Evolutionary conservation across 495 filamentous ascomycete genomes (phyloP).

Genomic region (Penicillium angulare): DNA sequence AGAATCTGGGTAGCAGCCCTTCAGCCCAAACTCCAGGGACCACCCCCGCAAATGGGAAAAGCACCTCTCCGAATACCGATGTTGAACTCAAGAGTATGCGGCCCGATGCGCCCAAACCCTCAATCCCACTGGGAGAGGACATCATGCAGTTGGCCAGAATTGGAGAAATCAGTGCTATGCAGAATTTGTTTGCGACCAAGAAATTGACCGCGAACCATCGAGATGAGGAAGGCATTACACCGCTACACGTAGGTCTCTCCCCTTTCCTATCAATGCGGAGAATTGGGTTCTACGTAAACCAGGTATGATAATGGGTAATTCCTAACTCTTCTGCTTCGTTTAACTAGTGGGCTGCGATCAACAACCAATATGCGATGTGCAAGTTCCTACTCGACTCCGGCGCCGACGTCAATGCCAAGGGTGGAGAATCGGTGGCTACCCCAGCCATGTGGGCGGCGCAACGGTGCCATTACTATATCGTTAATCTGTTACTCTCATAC

Average conservation of each 20-base stretch:
- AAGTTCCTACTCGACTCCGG: constrained; percentile 88
- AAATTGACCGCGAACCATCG: constrained; percentile 76
- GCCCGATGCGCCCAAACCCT: constrained; percentile 37
- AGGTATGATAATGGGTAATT: too few species aligned
- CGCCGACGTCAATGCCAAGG: constrained; percentile 90
- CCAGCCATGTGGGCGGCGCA: constrained; percentile 97
- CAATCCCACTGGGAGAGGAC: constrained; percentile 69
- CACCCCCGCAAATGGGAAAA: constrained; percentile 53
- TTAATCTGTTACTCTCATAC: constrained; percentile 75
- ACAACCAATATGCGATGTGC: constrained; percentile 95
- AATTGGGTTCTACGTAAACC: too few species aligned
- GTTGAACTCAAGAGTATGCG: constrained; percentile 70
- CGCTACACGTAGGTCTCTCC: constrained; percentile 77
- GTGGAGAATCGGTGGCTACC: constrained; percentile 89
- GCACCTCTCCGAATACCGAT: constrained; percentile 59
- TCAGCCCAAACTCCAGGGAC: constrained; percentile 23
- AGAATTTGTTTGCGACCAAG: constrained; percentile 79
- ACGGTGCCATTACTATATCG: constrained; percentile 83
- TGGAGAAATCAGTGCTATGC: constrained; percentile 82
- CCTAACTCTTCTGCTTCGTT: constrained; percentile 13
- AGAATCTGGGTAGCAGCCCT: constrained; percentile 26
- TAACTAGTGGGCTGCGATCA: constrained; percentile 95
- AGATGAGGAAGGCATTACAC: constrained; percentile 91
- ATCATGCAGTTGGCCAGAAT: constrained; percentile 93
- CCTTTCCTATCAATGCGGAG: too few species aligned